phyloP scores from a whole-genome alignment of 345 rosid species.

The Pistacia atlantica region DNA sequence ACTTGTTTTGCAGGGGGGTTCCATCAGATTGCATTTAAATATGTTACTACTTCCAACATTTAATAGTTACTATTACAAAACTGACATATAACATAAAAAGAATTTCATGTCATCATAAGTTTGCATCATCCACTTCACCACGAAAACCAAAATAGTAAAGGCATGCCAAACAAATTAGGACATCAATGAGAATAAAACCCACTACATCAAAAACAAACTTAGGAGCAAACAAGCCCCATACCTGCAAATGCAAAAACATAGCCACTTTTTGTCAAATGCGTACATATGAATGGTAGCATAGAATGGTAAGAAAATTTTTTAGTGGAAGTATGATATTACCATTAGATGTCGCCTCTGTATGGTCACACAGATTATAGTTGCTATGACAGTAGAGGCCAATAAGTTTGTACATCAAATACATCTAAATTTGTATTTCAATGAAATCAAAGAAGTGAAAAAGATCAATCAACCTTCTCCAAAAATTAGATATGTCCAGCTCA shows the following conservation, averaged over 20 bases:
- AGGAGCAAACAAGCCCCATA: constrained; percentile 95
- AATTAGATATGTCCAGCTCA: constrained; percentile 2
- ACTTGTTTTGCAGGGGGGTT: too few relatives aligned
- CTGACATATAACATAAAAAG: too few relatives aligned
- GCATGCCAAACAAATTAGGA: constrained; percentile 68
- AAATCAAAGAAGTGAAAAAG: neutral
- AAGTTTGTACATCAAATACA: constrained; percentile 72
- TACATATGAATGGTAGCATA: neutral
- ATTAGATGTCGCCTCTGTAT: constrained; percentile 91
- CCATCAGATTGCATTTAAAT: too few relatives aligned
- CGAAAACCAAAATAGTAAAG: constrained; percentile 38
- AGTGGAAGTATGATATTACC: constrained; percentile 40
- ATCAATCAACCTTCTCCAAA: constrained; percentile 11
- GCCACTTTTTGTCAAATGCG: neutral
- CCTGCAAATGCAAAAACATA: constrained; percentile 51
- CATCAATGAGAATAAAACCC: constrained; percentile 64
- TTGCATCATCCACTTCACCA: neutral
- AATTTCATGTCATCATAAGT: neutral
- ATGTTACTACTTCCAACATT: too few relatives aligned
- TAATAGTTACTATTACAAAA: too few relatives aligned
- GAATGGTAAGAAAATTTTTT: neutral
- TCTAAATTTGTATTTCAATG: constrained; percentile 35
- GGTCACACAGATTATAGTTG: constrained; percentile 77
- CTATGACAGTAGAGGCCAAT: constrained; percentile 54
- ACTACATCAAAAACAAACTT: constrained; percentile 85